These are phyloP conservation scores for Oryza officinalis DNA, from an alignment of 176 grass and related monocot genomes.

Conservation along the genomic window DNA sequence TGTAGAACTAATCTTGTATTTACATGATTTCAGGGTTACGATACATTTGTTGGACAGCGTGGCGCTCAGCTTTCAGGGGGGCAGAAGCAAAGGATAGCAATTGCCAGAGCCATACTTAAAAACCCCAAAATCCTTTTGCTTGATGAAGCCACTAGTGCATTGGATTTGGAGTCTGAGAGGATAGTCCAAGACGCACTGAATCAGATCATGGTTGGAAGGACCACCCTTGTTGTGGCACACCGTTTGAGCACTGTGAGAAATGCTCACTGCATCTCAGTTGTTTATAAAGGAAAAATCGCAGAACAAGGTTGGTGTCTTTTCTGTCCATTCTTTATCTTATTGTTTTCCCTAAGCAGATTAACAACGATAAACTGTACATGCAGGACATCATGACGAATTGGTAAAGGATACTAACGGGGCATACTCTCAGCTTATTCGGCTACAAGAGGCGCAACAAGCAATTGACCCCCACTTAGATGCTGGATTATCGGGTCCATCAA, in stretches of 20 bases:
- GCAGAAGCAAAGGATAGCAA: constrained; percentile 62
- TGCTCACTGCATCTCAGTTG: constrained; percentile 52
- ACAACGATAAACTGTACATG: neutral
- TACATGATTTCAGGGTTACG: constrained; percentile 47
- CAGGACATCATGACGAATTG: constrained; percentile 45
- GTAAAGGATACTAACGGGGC: constrained; percentile 29
- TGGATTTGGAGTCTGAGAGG: constrained; percentile 58
- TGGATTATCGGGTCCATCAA: constrained; percentile 18
- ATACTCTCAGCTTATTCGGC: constrained; percentile 46
- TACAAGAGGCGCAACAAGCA: constrained; percentile 38
- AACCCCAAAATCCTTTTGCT: constrained; percentile 60
- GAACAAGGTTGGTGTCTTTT: constrained; percentile 62
- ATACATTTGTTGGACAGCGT: constrained; percentile 49
- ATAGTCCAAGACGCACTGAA: constrained; percentile 59
- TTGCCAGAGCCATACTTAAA: constrained; percentile 57
- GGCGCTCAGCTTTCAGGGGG: constrained; percentile 62
- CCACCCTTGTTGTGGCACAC: constrained; percentile 59
- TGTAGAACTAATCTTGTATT: constrained; percentile 27
- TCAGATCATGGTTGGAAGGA: constrained; percentile 44
- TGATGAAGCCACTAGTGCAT: constrained; percentile 64
- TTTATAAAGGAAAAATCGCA: constrained; percentile 63
- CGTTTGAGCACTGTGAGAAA: constrained; percentile 53
- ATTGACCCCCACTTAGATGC: constrained; percentile 16
- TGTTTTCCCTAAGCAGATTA: constrained; percentile 24
- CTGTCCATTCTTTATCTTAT: neutral